Percentiles rank a stretch among this genome's conserved stretches.
Evolutionary conservation across 495 filamentous ascomycete species (phyloP).

Genomic region (Annulohypoxylon stygium): DNA sequence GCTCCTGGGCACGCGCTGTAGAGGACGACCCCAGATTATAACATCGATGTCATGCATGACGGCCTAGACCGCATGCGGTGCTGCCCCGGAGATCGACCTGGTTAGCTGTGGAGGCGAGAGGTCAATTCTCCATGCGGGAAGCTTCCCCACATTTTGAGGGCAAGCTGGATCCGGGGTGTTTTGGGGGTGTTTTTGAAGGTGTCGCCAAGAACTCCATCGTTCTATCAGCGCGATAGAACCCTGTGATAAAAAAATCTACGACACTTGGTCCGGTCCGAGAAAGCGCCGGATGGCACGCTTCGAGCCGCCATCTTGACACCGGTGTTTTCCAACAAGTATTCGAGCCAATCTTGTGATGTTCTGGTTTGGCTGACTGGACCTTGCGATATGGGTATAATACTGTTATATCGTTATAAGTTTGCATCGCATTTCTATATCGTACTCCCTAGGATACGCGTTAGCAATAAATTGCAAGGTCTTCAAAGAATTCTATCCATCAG

Average conservation of each 20-base stretch:
- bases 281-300: constrained; percentile 42
- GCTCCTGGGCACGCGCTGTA: constrained; percentile 23
- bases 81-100: constrained; percentile 19
- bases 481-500: not conserved
- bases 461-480: not conserved
- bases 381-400: not conserved
- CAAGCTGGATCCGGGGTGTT: constrained; percentile 29
- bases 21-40: constrained; percentile 37
- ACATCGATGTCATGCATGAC: constrained; percentile 31
- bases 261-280: constrained; percentile 33
- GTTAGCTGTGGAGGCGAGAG: constrained; percentile 14
- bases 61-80: constrained; percentile 17
- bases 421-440: not conserved
- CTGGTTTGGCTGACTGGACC: not conserved
- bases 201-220: constrained; percentile 19
- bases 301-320: not conserved
- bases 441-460: not conserved
- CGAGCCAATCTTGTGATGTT: not conserved
- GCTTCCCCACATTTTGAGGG: constrained; percentile 35
- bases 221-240: constrained; percentile 18
- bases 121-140: constrained; percentile 23
- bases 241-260: constrained; percentile 9
- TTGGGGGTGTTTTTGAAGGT: not conserved
- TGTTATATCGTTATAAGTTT: not conserved
- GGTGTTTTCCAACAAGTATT: not conserved